phyloP scores from a whole-genome alignment of 1,284 basidiomycete genomes.

The Sporisorium graminicola region DNA sequence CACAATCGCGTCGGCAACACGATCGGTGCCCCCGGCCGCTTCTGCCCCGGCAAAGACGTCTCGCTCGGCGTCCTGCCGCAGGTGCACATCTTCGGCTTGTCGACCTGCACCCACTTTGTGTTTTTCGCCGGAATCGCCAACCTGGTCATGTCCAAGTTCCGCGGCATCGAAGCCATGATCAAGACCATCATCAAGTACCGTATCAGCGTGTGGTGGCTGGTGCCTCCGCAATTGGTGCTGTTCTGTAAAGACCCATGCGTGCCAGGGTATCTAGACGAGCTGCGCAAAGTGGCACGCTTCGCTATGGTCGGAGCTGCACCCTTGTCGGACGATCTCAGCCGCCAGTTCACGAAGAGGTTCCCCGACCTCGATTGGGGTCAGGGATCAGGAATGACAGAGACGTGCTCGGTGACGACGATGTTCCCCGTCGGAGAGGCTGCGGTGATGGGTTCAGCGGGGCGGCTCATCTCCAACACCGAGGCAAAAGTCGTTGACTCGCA shows the following conservation, averaged over 20 bases:
- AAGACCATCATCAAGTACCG: slow-evolving; percentile 59
- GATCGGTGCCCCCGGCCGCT: slow-evolving; percentile 43
- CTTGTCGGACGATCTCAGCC: slow-evolving; percentile 56
- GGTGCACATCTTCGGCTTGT: slow-evolving; percentile 64
- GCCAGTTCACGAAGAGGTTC: slow-evolving; percentile 47
- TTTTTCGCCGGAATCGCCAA: slow-evolving; percentile 64
- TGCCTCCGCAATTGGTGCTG: slow-evolving; percentile 57
- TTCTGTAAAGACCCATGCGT: slow-evolving; percentile 58
- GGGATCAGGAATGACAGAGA: slow-evolving; percentile 62
- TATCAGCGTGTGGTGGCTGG: slow-evolving; percentile 61
- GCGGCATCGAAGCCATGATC: slow-evolving; percentile 61
- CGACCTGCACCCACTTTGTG: slow-evolving; percentile 60
- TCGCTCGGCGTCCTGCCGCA: slow-evolving; percentile 56
- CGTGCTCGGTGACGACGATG: slow-evolving; percentile 67
- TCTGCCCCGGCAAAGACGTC: slow-evolving; percentile 56
- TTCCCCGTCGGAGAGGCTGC: slow-evolving; percentile 66
- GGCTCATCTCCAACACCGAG: slow-evolving; percentile 60
- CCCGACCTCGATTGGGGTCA: slow-evolving; percentile 60
- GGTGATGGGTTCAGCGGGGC: slow-evolving; percentile 61
- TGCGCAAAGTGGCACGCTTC: slow-evolving; percentile 42
- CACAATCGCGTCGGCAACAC: slow-evolving; percentile 54
- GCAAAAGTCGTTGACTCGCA: slow-evolving; percentile 61
- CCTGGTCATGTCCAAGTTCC: slow-evolving; percentile 55
- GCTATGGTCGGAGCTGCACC: slow-evolving; percentile 63
- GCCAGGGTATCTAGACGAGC: slow-evolving; percentile 56